These are phyloP conservation scores for Hypoxylon fuscum DNA, from an alignment of 495 filamentous ascomycete species.

Conservation along the genomic window DNA sequence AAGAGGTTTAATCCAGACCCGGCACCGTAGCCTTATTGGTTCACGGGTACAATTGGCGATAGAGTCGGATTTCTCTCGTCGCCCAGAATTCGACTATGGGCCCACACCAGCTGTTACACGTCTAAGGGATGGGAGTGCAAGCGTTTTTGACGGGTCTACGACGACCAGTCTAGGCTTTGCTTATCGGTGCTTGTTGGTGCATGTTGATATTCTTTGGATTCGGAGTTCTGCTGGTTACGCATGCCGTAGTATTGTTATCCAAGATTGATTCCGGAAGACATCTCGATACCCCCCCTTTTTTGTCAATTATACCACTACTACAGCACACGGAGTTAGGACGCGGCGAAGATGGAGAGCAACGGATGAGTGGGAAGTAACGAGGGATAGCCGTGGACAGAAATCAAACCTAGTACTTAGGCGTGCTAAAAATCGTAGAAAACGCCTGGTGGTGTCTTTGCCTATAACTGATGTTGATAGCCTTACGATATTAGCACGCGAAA, in stretches of 20 bases:
- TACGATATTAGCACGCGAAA: too few species aligned
- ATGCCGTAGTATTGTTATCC: conserved; percentile 3
- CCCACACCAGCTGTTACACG: too few species aligned
- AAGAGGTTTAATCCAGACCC: too few species aligned
- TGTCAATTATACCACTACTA: conserved; percentile 2
- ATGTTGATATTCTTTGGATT: conserved; percentile 8
- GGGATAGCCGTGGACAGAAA: conserved; percentile 1
- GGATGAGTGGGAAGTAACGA: conserved; percentile 18
- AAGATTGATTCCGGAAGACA: conserved; percentile 29
- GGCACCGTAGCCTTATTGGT: too few species aligned
- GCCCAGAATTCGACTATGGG: too few species aligned
- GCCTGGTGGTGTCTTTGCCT: too few species aligned
- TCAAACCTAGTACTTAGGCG: neutral
- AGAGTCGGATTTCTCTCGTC: too few species aligned
- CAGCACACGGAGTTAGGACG: conserved; percentile 23
- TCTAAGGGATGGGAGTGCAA: too few species aligned
- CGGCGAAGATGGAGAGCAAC: conserved; percentile 1
- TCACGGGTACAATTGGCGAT: too few species aligned
- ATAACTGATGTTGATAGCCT: too few species aligned
- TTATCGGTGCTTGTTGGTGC: conserved; percentile 1
- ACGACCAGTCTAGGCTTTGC: too few species aligned
- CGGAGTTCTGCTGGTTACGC: conserved; percentile 6
- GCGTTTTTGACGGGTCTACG: too few species aligned
- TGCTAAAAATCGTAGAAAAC: conserved; percentile 16
- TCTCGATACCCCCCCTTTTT: conserved; percentile 36